Evolutionary conservation across 768 basidiomycete species (phyloP), one percentile per base, ranked within the genome.

Genomic region (Lanmaoa pseudosensibilis): DNA sequence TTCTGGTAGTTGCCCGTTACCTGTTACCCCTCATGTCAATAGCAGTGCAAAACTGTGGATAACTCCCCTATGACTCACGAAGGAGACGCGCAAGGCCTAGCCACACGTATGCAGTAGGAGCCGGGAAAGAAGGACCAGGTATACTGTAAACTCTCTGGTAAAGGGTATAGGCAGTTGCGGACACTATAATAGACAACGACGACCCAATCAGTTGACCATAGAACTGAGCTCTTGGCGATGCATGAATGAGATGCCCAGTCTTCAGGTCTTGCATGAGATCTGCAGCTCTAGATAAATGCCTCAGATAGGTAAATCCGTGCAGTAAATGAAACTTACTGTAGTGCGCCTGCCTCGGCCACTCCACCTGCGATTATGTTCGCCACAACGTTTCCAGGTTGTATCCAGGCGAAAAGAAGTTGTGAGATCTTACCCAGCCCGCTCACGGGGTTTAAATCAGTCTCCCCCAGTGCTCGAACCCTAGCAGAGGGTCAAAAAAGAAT

Each of bases 221-320:
- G 70, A 98, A 97, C 67, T 96, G 96, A 2, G 93, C 92, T 64
- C 92, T 80, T 46, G 96, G 96, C 23, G 94, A 95, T 10, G 94
- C 94, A 60, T 81, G 83, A 52, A 92, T 83, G n/a, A 98, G 77
- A 71, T 97, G 92, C 0, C 96, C 96, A 3, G 96, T 97, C 75
- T 98, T 98, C 56, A 98, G 77, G 73, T 98, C 96, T 75, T 98
- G 96, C 96, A 98, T 98, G 10, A 98, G 83, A 69, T 98, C 96
- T 16, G 94, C 96, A 8, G 95, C 94, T 71, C 92, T 94, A 60
- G 7, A 44, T 25, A 43, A 47, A 4, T 2, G 37, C 23, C 53
- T 63, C 48, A 57, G 13, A 55, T 25, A 34, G 47, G 25, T 37
- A 52, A 45, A 34, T 19, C 27, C 18, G 44, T 7, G 36, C 18